Percentiles rank a stretch among this genome's conserved stretches.
Evolutionary conservation across 2,329 filamentous ascomycete species (phyloP).

Genomic region (Chalaropsis thielavioides): DNA sequence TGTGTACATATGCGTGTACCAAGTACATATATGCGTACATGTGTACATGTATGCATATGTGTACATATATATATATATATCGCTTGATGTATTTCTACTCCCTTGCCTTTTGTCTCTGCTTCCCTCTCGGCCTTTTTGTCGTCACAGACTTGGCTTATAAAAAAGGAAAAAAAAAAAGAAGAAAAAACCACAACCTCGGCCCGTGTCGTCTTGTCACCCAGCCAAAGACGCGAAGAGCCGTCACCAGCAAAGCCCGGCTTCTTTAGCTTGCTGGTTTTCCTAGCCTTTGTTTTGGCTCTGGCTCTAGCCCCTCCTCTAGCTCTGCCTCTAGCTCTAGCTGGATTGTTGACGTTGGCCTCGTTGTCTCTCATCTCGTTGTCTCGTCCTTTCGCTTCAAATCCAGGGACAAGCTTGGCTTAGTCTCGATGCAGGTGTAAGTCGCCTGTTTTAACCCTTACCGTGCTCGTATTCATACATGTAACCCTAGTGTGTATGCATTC

Average conservation of each 20-base stretch:
- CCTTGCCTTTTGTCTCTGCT: background rate
- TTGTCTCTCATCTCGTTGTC: background rate
- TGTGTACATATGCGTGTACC: too few relatives aligned
- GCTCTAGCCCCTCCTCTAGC: background rate
- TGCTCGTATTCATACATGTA: background rate
- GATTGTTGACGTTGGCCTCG: too few relatives aligned
- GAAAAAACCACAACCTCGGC: background rate
- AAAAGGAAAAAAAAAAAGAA: background rate
- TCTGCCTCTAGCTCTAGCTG: background rate
- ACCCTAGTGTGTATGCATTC: background rate
- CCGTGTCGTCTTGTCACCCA: background rate
- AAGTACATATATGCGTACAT: too few relatives aligned
- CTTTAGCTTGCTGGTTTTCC: too few relatives aligned
- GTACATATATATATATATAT: too few relatives aligned
- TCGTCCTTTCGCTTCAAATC: background rate
- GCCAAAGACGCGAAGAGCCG: background rate
- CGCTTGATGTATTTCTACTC: too few relatives aligned
- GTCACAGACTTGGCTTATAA: background rate
- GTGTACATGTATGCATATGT: too few relatives aligned
- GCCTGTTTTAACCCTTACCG: background rate
- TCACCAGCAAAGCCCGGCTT: too few relatives aligned
- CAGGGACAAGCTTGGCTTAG: background rate
- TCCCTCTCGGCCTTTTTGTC: constrained; percentile 1
- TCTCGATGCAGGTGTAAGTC: background rate
- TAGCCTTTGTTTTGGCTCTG: too few relatives aligned